phyloP scores from a whole-genome alignment of 331 rosid species.

The Spiraea crenata region DNA sequence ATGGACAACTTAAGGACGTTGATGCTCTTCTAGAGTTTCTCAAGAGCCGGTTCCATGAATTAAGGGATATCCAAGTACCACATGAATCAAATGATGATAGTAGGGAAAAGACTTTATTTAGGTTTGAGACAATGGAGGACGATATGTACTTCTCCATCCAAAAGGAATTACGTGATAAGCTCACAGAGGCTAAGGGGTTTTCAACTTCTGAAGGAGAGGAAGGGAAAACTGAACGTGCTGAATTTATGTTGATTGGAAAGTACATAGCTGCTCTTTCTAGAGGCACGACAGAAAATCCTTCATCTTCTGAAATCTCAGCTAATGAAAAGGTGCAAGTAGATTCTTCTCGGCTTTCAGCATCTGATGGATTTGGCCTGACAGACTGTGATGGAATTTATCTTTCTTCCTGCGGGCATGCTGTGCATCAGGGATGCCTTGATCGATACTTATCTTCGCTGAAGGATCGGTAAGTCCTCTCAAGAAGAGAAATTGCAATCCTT shows the following conservation, averaged over 20 bases:
- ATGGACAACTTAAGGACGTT: slow-evolving; percentile 60
- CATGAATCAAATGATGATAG: slow-evolving; percentile 35
- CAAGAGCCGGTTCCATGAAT: slow-evolving; percentile 53
- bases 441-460: slow-evolving; percentile 80
- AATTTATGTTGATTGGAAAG: slow-evolving; percentile 62
- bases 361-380: slow-evolving; percentile 69
- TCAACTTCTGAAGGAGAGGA: slow-evolving; percentile 36
- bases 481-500: neutral
- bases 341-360: slow-evolving; percentile 39
- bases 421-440: slow-evolving; percentile 93
- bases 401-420: slow-evolving; percentile 98
- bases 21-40: slow-evolving; percentile 41
- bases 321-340: slow-evolving; percentile 47
- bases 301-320: slow-evolving; percentile 49
- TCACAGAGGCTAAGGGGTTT: slow-evolving; percentile 27
- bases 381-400: slow-evolving; percentile 88
- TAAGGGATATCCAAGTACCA: slow-evolving; percentile 50
- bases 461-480: slow-evolving; percentile 60
- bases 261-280: slow-evolving; percentile 63
- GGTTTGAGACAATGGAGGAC: slow-evolving; percentile 70
- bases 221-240: slow-evolving; percentile 37
- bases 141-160: slow-evolving; percentile 50
- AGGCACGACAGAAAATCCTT: slow-evolving; percentile 49
- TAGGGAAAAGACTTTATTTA: slow-evolving; percentile 31
- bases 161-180: slow-evolving; percentile 48